Percentiles rank a stretch among this genome's conserved stretches.
These are phyloP conservation scores for Fragilaria crotonensis DNA, from an alignment of 108 stramenopile species.

Conservation along the genomic window DNA sequence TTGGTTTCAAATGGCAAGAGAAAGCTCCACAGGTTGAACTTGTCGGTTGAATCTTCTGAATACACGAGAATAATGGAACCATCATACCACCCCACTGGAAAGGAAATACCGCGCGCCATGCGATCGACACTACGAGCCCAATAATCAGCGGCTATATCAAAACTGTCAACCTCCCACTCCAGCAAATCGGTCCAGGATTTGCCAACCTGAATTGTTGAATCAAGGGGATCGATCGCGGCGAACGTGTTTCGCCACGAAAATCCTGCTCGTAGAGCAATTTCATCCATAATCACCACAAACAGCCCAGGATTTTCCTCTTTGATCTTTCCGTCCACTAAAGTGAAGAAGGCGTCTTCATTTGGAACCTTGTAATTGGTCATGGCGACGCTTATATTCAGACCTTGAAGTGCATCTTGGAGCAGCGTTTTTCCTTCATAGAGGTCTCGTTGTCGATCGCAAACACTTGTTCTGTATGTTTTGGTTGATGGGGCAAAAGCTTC, in stretches of 20 bases:
- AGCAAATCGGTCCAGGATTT: conserved; percentile 11
- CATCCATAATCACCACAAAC: conserved; percentile 15
- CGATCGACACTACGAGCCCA: conserved; percentile 8
- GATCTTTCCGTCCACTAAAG: neutral
- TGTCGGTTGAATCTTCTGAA: neutral
- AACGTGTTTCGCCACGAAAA: conserved; percentile 25
- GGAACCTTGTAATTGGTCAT: neutral
- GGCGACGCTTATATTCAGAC: conserved; percentile 3
- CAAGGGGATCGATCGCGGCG: neutral
- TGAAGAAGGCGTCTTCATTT: neutral
- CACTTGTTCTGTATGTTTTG: neutral
- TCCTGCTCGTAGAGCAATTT: conserved; percentile 22
- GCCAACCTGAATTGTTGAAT: neutral
- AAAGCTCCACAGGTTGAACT: conserved; percentile 4
- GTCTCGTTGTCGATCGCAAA: neutral
- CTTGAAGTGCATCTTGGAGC: conserved; percentile 2
- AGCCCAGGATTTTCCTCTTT: conserved; percentile 17
- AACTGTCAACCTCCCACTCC: conserved; percentile 12
- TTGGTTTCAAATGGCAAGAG: conserved; percentile 10
- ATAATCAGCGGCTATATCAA: conserved; percentile 11
- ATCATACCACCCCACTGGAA: conserved; percentile 22
- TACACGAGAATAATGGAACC: conserved; percentile 12
- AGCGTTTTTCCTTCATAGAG: neutral
- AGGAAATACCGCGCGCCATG: conserved; percentile 11
- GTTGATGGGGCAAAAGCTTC: neutral